Conservation (phyloP, 2,329 filamentous ascomycete genomes). For the Alternaria conjuncta region DNA sequence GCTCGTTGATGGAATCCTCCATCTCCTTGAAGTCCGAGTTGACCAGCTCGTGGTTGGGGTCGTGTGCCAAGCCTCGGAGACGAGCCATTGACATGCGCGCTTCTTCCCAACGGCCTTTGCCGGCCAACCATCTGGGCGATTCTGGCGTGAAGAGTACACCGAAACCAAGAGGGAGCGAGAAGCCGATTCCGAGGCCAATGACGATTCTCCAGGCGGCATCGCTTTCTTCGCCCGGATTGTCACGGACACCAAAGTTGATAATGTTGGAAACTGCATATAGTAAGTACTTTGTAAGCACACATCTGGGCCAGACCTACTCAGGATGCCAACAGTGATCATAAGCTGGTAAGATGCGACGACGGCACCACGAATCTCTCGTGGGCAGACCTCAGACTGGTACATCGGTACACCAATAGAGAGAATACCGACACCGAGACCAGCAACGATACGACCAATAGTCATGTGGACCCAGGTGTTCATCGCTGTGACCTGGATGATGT, state of each 20-base stretch:
- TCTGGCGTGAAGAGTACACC: slow-evolving; percentile 41
- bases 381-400: slow-evolving; percentile 70
- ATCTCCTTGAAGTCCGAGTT: slow-evolving; percentile 59
- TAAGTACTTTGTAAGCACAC: not conserved
- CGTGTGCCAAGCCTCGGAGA: slow-evolving; percentile 60
- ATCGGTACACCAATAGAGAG: slow-evolving; percentile 67
- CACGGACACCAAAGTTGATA: slow-evolving; percentile 50
- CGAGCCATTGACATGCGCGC: slow-evolving; percentile 60
- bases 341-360: slow-evolving; percentile 61
- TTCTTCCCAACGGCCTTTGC: slow-evolving; percentile 55
- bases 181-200: slow-evolving; percentile 42
- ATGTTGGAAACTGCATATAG: slow-evolving; percentile 31
- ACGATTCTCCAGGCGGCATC: slow-evolving; percentile 46
- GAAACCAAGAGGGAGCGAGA: slow-evolving; percentile 40
- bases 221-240: slow-evolving; percentile 47
- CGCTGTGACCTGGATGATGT: slow-evolving; percentile 53
- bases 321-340: slow-evolving; percentile 55
- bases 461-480: slow-evolving; percentile 52
- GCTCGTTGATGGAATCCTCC: slow-evolving; percentile 38
- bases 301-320: slow-evolving; percentile 8
- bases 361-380: slow-evolving; percentile 67
- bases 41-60: slow-evolving; percentile 54
- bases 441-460: slow-evolving; percentile 56
- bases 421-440: slow-evolving; percentile 53
- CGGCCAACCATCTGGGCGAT: slow-evolving; percentile 55